phyloP scores from a whole-genome alignment of 1,284 basidiomycete species.

The Athelia psychrophila region DNA sequence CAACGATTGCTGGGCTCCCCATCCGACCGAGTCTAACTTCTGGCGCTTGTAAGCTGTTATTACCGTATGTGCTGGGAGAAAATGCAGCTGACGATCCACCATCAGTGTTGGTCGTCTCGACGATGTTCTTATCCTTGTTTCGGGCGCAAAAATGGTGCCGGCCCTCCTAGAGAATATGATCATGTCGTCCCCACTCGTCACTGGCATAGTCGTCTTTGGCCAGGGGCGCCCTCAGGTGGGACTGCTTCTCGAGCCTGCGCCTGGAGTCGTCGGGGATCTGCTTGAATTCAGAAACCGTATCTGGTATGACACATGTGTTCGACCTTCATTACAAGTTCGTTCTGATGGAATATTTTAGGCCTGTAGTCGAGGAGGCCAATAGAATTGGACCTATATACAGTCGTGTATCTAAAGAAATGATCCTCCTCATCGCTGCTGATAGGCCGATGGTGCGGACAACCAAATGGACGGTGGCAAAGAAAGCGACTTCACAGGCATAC shows the following conservation, averaged over 20 bases:
- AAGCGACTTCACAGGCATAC: slow-evolving; percentile 22
- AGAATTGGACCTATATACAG: slow-evolving; percentile 26
- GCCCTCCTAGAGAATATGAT: slow-evolving; percentile 34
- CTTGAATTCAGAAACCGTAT: no score
- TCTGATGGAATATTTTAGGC: slow-evolving; percentile 9
- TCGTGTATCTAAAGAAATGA: slow-evolving; percentile 30
- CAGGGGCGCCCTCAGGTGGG: slow-evolving; percentile 16
- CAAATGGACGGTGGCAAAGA: slow-evolving; percentile 26
- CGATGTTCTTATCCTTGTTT: no score
- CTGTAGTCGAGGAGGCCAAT: slow-evolving; percentile 30
- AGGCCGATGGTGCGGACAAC: slow-evolving; percentile 23
- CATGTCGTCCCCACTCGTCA: no score
- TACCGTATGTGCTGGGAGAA: not conserved
- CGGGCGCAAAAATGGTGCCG: slow-evolving; percentile 40
- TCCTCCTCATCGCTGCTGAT: slow-evolving; percentile 19
- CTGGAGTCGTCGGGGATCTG: slow-evolving; percentile 15
- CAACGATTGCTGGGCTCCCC: slow-evolving; percentile 27
- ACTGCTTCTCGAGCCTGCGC: slow-evolving; percentile 21
- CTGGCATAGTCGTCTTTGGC: no score
- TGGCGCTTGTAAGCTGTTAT: slow-evolving; percentile 32
- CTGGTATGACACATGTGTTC: slow-evolving; percentile 15
- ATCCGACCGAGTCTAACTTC: slow-evolving; percentile 25
- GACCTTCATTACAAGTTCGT: not conserved
- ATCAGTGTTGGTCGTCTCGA: slow-evolving; percentile 32
- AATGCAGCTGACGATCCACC: not conserved